Percentiles rank a stretch among this genome's conserved stretches.
phyloP scores from a whole-genome alignment of 129 eudicot species.

The Flaveria brownii region DNA sequence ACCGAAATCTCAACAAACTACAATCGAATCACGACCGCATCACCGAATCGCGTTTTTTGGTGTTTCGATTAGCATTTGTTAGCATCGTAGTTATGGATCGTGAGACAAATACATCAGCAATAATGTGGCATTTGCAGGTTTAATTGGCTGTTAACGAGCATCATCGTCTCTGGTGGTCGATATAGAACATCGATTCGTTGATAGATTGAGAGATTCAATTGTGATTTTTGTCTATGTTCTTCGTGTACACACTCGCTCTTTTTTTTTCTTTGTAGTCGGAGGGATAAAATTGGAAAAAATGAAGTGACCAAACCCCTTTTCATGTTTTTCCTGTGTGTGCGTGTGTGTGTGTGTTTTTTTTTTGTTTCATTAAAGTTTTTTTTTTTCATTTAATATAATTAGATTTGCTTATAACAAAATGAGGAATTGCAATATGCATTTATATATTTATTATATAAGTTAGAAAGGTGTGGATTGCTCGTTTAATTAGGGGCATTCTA shows the following conservation, averaged over 20 bases:
- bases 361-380: neutral
- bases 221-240: conserved; percentile 17
- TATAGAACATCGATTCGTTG: conserved; percentile 19
- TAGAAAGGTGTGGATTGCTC: too few species aligned
- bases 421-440: too few species aligned
- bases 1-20: conserved; percentile 3
- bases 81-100: conserved; percentile 27
- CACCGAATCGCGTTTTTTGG: conserved; percentile 29
- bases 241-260: conserved; percentile 32
- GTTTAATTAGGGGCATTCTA: too few species aligned
- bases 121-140: conserved; percentile 37
- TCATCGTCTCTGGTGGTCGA: conserved; percentile 9
- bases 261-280: conserved; percentile 18
- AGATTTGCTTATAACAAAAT: too few species aligned
- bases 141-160: conserved; percentile 14
- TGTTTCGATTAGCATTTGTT: conserved; percentile 30
- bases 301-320: conserved; percentile 32
- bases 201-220: conserved; percentile 34
- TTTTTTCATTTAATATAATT: too few species aligned
- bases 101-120: conserved; percentile 14
- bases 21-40: conserved; percentile 31
- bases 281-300: conserved; percentile 27
- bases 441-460: too few species aligned
- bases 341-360: too few species aligned
- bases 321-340: neutral